phyloP scores from a whole-genome alignment of 805 yeast genomes.

The Kodamaea lidongshanica region DNA sequence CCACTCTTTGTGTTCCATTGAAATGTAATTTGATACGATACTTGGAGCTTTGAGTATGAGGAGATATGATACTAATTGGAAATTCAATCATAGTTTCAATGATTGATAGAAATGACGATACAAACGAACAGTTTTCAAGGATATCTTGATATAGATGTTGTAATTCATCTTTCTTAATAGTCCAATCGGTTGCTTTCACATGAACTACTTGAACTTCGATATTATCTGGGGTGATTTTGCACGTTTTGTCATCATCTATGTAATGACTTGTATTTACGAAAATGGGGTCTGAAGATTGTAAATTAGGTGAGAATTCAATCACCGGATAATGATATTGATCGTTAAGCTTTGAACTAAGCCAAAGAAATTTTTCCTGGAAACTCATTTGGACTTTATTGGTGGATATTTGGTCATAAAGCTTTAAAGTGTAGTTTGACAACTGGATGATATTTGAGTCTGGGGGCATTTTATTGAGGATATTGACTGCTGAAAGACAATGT shows the following conservation, averaged over 20 bases:
- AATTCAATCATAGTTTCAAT: conserved; percentile 13
- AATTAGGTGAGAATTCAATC: conserved; percentile 10
- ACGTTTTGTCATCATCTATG: conserved; percentile 5
- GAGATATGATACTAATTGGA: conserved; percentile 6
- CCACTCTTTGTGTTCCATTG: conserved; percentile 49
- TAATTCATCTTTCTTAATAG: conserved; percentile 3
- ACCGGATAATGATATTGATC: conserved; percentile 17
- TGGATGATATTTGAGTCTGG: neutral
- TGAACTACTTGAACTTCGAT: conserved; percentile 4
- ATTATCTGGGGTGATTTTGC: conserved; percentile 4
- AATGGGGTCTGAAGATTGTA: conserved; percentile 4
- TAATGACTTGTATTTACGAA: conserved; percentile 3
- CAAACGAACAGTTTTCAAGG: conserved; percentile 69
- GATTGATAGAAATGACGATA: conserved; percentile 57
- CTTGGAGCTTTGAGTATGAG: conserved; percentile 12
- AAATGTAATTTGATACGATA: conserved; percentile 40
- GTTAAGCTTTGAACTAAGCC: conserved; percentile 23
- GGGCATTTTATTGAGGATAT: conserved; percentile 17
- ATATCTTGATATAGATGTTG: conserved; percentile 40
- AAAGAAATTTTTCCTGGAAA: conserved; percentile 16
- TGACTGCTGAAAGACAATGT: conserved; percentile 19
- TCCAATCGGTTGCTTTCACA: conserved; percentile 5
- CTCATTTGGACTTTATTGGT: conserved; percentile 1
- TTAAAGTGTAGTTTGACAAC: conserved; percentile 17
- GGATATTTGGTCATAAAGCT: conserved; percentile 15